Evolutionary conservation across 2,329 filamentous ascomycete genomes (phyloP).

Genomic region (Hypomyces perniciosus): DNA sequence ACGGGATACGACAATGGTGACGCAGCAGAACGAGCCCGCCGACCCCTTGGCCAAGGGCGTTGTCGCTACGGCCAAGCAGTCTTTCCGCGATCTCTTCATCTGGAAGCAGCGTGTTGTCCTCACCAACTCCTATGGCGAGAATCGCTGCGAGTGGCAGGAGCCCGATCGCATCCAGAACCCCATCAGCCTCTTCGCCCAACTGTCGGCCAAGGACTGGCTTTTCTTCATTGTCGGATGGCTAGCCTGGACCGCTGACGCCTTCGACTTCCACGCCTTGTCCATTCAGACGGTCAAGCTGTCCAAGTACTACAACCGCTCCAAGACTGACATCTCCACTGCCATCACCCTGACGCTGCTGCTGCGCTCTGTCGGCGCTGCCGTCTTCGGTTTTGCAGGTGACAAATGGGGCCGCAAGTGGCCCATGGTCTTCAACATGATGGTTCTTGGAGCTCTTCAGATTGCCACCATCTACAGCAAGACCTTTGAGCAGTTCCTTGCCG

Average conservation of each 20-base stretch:
- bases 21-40: constrained; percentile 42
- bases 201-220: constrained; percentile 62
- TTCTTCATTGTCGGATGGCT: constrained; percentile 70
- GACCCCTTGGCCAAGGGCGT: constrained; percentile 63
- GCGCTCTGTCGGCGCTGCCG: constrained; percentile 66
- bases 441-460: constrained; percentile 61
- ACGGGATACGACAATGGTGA: not conserved
- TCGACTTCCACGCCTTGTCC: constrained; percentile 75
- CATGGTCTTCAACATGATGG: constrained; percentile 73
- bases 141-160: constrained; percentile 59
- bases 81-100: constrained; percentile 58
- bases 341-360: constrained; percentile 72
- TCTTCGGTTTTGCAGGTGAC: constrained; percentile 73
- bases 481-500: constrained; percentile 68
- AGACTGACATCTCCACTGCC: constrained; percentile 65
- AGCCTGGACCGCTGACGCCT: constrained; percentile 76
- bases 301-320: constrained; percentile 42
- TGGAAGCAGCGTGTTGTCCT: constrained; percentile 70
- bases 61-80: constrained; percentile 58
- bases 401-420: constrained; percentile 78
- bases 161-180: constrained; percentile 65
- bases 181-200: constrained; percentile 58
- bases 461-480: constrained; percentile 71
- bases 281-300: constrained; percentile 70
- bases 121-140: constrained; percentile 58